Evolutionary conservation across 306 rosid genomes (phyloP).

Genomic region (Malus sieversii): DNA sequence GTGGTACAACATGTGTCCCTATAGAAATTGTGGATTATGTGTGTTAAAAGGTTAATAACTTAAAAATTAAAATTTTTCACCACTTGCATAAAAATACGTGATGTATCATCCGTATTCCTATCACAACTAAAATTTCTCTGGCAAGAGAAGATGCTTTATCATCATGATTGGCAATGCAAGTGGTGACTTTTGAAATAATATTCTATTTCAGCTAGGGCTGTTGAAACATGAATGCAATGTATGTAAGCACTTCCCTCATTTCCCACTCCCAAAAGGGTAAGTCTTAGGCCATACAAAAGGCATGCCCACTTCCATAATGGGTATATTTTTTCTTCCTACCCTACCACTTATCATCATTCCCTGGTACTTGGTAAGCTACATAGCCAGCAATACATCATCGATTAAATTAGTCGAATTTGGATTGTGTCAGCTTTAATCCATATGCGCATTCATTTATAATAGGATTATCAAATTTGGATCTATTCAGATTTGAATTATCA

Average conservation of each 20-base stretch:
- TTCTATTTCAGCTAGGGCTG: background rate
- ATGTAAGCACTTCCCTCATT: conserved; percentile 23
- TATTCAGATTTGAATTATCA: background rate
- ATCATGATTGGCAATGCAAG: conserved; percentile 18
- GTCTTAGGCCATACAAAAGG: conserved; percentile 16
- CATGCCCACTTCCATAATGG: conserved; percentile 19
- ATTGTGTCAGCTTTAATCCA: background rate
- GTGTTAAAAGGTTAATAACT: too few relatives aligned
- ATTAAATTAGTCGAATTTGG: background rate
- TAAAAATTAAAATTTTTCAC: too few relatives aligned
- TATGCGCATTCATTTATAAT: background rate
- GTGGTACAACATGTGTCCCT: too few relatives aligned
- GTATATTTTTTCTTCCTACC: conserved; percentile 25
- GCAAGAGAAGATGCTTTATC: conserved; percentile 35
- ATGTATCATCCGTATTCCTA: too few relatives aligned
- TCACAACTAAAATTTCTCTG: too few relatives aligned
- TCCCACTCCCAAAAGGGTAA: conserved; percentile 37
- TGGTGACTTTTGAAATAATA: conserved; percentile 5
- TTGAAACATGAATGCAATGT: background rate
- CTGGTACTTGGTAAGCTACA: background rate
- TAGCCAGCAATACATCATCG: background rate
- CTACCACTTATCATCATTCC: conserved; percentile 23
- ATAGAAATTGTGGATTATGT: too few relatives aligned
- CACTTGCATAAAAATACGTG: too few relatives aligned
- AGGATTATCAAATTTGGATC: background rate